Base-by-base conservation (phyloP, 1,139 yeast genomes). In the Taphrina pruni region DNA sequence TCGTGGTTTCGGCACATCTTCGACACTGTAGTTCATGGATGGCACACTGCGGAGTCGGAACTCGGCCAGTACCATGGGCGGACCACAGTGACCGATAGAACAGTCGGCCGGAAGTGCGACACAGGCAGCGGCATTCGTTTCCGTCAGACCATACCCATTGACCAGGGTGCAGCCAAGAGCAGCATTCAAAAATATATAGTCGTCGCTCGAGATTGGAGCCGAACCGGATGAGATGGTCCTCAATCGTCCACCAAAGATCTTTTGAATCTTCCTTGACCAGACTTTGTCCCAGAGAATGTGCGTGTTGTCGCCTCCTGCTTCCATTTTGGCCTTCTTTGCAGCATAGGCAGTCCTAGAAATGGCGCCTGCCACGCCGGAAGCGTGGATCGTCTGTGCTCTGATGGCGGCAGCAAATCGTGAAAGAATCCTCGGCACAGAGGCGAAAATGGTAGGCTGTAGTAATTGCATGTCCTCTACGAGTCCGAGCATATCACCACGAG, bases 111-210 rank as follows among this genome's bases (percentile, higher is more conserved):
- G 85, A 68, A 77, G 79, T 21, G 85, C 77, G 43, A 84, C 75
- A 65, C 84, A 80, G 66, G 86, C 77, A 14, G 91, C 93, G 5
- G 90, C 89, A 78, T 86, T 86, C 0, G 89, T 81, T 77, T 89
- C 96, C 4, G 95, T 89, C 71, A 88, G 80, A 1, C 96, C 96
- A 76, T 89, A 89, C 32, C 95, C 95, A 78, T 89, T 93, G 46
- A 81, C 77, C 68, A 88, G 76, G 32, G 88, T 88, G 69, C 84
- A 77, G 66, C 85, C 85, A 55, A 89, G 81, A 1, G 87, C 83
- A n/a, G 87, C 85, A 75, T 85, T 86, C 75, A 89, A 78, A 76
- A 88, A 88, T 66, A 81, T 78, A 61, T 87, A 79, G 11, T 90
- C 87, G 48, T 84, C 86, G 26, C 84, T 81, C 32, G 88, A 79